Evolutionary conservation across 768 basidiomycete species (phyloP).

Genomic region (Mycena metata): DNA sequence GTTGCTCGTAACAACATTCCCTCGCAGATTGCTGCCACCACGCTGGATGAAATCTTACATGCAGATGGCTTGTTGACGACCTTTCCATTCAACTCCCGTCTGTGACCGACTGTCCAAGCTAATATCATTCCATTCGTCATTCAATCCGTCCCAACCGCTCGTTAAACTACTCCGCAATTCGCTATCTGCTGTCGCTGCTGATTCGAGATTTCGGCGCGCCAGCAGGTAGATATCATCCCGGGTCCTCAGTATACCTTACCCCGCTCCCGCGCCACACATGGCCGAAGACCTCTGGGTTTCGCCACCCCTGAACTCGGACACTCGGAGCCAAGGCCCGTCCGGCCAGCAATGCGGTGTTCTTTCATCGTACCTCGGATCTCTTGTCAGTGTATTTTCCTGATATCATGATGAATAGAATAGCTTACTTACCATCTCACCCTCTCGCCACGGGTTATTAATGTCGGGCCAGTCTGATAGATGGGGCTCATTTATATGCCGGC

Average conservation of each 20-base stretch:
- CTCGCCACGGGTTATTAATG: slow-evolving; percentile 12
- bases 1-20: background rate
- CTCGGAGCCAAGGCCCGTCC: slow-evolving; percentile 11
- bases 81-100: slow-evolving; percentile 12
- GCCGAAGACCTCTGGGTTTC: background rate
- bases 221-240: slow-evolving; percentile 3
- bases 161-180: background rate
- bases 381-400: slow-evolving; percentile 20
- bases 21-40: slow-evolving; percentile 13
- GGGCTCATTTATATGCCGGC: slow-evolving; percentile 25
- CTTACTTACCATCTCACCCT: slow-evolving; percentile 11
- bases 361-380: slow-evolving; percentile 28
- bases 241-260: background rate
- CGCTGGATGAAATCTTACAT: background rate
- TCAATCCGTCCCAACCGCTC: slow-evolving; percentile 3
- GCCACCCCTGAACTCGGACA: too few species aligned
- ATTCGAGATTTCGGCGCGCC: background rate
- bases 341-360: background rate
- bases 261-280: slow-evolving; percentile 1
- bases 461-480: slow-evolving; percentile 18
- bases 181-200: slow-evolving; percentile 7
- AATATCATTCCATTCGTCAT: background rate
- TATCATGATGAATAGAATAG: slow-evolving; percentile 33
- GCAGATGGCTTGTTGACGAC: background rate
- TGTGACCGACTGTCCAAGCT: background rate